A percentile compares a stretch with the other conserved stretches of the same genome.
Conservation (phyloP, 208 protist species). For the Leishmania tarentolae region DNA sequence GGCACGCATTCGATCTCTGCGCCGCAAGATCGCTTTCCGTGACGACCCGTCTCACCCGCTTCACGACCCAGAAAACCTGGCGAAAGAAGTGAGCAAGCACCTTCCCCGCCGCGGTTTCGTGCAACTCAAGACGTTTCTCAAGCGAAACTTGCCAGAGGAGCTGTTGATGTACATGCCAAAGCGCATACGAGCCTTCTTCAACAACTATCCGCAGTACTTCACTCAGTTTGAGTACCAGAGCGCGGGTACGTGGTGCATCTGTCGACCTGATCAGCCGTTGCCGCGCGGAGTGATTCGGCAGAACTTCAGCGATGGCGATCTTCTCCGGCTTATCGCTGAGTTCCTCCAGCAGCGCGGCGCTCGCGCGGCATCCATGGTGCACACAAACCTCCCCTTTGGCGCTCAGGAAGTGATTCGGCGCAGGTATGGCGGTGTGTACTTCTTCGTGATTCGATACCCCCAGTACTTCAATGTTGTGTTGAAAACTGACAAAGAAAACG, state of each 20-base stretch:
- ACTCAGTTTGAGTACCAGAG: slow-evolving; percentile 83
- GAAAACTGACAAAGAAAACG: slow-evolving; percentile 60
- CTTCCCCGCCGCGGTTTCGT: slow-evolving; percentile 79
- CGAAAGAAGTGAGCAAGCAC: slow-evolving; percentile 73
- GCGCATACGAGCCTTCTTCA: slow-evolving; percentile 81
- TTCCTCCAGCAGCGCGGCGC: slow-evolving; percentile 61
- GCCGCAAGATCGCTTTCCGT: slow-evolving; percentile 83
- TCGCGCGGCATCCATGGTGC: slow-evolving; percentile 43
- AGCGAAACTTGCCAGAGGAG: slow-evolving; percentile 70
- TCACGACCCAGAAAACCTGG: slow-evolving; percentile 90
- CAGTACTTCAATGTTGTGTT: slow-evolving; percentile 88
- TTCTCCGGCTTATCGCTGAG: slow-evolving; percentile 79
- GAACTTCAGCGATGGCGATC: slow-evolving; percentile 78
- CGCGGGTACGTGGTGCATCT: slow-evolving; percentile 70
- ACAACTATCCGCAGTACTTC: slow-evolving; percentile 86
- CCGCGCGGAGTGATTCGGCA: slow-evolving; percentile 83
- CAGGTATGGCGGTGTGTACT: slow-evolving; percentile 78
- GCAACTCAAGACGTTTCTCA: slow-evolving; percentile 63
- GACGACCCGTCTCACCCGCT: slow-evolving; percentile 86
- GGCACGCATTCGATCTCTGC: slow-evolving; percentile 57
- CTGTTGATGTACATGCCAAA: slow-evolving; percentile 73
- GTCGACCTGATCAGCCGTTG: slow-evolving; percentile 69
- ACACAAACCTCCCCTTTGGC: slow-evolving; percentile 70
- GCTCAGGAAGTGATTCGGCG: slow-evolving; percentile 79
- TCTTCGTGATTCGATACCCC: slow-evolving; percentile 71